Evolutionary conservation across 257 asterid genomes (phyloP).

Genomic region (Penstemon eatonii): DNA sequence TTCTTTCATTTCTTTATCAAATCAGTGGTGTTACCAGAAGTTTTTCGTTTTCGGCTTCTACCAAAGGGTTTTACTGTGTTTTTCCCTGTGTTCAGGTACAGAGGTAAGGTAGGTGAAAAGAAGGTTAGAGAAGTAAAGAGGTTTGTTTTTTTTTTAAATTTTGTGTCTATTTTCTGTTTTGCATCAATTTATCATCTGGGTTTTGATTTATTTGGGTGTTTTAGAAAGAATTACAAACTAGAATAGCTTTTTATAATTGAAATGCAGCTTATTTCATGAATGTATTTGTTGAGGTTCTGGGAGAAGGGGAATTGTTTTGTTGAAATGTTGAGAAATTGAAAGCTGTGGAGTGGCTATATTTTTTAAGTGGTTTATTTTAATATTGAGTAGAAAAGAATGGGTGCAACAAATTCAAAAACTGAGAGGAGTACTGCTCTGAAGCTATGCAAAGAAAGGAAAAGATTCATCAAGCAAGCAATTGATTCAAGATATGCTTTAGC

Average conservation of each 20-base stretch:
- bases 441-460: slow-evolving; percentile 84
- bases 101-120: slow-evolving; percentile 16
- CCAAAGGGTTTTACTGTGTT: slow-evolving; percentile 6
- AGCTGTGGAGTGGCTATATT: slow-evolving; percentile 14
- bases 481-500: slow-evolving; percentile 91
- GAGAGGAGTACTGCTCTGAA: slow-evolving; percentile 75
- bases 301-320: neutral
- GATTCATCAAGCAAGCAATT: slow-evolving; percentile 76
- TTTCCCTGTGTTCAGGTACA: slow-evolving; percentile 30
- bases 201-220: slow-evolving; percentile 16
- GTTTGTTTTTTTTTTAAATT: slow-evolving; percentile 18
- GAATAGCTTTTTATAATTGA: neutral
- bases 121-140: slow-evolving; percentile 4
- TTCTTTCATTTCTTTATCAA: slow-evolving; percentile 19
- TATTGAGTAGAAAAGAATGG: slow-evolving; percentile 47
- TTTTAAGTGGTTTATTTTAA: slow-evolving; percentile 32
- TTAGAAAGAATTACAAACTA: neutral
- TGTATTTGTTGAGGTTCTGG: neutral
- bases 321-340: slow-evolving; percentile 28
- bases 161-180: neutral
- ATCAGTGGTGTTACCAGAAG: slow-evolving; percentile 9
- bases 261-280: slow-evolving; percentile 11
- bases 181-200: slow-evolving; percentile 18
- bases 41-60: slow-evolving; percentile 8
- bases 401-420: slow-evolving; percentile 63